A percentile compares a stretch with the other conserved stretches of the same genome.
Evolutionary conservation across 805 yeast species (phyloP).

Genomic region (Sugiyamaella valdiviana): DNA sequence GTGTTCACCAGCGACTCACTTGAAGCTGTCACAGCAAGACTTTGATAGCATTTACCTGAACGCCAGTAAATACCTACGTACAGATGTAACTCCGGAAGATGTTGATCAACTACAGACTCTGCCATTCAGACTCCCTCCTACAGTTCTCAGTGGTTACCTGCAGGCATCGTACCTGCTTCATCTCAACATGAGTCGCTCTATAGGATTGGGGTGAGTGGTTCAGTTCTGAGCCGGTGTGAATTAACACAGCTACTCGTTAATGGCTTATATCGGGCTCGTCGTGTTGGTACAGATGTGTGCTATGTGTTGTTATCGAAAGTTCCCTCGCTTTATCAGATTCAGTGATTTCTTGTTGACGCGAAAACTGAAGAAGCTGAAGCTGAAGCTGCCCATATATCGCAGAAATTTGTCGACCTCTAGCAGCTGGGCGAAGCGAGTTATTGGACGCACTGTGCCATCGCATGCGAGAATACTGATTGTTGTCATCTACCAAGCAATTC

Average conservation of each 20-base stretch:
- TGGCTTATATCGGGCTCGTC: background rate
- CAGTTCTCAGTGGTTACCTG: background rate
- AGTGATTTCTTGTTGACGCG: background rate
- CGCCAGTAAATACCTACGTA: slow-evolving; percentile 7
- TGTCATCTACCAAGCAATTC: slow-evolving; percentile 27
- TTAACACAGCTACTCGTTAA: background rate
- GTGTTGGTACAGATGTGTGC: background rate
- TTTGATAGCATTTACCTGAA: slow-evolving; percentile 9
- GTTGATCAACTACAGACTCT: background rate
- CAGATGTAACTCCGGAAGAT: background rate
- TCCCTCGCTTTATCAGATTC: background rate
- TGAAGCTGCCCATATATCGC: background rate
- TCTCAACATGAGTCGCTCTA: background rate
- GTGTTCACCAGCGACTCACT: slow-evolving; percentile 4
- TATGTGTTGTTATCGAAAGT: background rate
- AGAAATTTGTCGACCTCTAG: background rate
- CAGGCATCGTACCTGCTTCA: slow-evolving; percentile 1
- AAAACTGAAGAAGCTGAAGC: background rate
- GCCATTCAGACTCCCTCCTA: slow-evolving; percentile 8
- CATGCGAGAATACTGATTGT: slow-evolving; percentile 33
- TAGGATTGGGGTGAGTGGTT: slow-evolving; percentile 2
- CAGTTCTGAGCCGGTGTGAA: no score
- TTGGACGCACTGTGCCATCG: slow-evolving; percentile 31
- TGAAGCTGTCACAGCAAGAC: slow-evolving; percentile 2
- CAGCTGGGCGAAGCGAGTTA: no score